These are phyloP conservation scores for Grigorovia humatica DNA, from an alignment of 805 yeast species.

Conservation along the genomic window DNA sequence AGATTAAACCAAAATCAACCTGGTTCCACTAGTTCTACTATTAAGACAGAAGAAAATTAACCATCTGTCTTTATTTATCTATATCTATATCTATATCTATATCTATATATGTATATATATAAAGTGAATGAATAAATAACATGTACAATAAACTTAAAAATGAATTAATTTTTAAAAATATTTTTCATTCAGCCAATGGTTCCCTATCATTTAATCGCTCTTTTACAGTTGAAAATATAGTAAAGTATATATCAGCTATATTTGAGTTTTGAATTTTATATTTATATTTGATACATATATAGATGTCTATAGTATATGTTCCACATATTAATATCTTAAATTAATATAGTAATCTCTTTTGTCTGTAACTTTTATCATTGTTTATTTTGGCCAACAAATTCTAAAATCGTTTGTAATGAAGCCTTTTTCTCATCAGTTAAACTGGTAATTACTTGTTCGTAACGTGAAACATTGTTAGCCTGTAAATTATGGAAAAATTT, in stretches of 20 bases:
- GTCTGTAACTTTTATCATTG: background rate
- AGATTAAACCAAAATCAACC: conserved; percentile 36
- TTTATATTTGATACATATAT: background rate
- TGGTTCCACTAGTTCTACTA: background rate
- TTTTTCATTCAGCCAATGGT: too few species aligned
- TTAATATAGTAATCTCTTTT: background rate
- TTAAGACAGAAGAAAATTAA: background rate
- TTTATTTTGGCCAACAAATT: conserved; percentile 17
- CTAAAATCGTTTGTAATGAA: conserved; percentile 24
- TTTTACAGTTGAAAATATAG: too few species aligned
- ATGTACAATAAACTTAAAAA: too few species aligned
- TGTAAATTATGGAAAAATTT: conserved; percentile 42
- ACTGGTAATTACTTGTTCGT: conserved; percentile 27
- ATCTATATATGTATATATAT: background rate
- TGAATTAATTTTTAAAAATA: too few species aligned
- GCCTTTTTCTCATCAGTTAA: conserved; percentile 24
- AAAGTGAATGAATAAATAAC: background rate
- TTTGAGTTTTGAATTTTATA: too few species aligned
- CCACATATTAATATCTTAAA: background rate
- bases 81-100: background rate
- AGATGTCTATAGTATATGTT: background rate
- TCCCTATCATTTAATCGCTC: too few species aligned
- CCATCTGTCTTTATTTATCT: background rate
- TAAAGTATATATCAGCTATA: too few species aligned
- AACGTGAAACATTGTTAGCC: conserved; percentile 36